Percentiles rank a stretch among this genome's conserved stretches.
Conservation (phyloP, 2,329 filamentous ascomycete species). For the Salinomyces thailandicus region DNA sequence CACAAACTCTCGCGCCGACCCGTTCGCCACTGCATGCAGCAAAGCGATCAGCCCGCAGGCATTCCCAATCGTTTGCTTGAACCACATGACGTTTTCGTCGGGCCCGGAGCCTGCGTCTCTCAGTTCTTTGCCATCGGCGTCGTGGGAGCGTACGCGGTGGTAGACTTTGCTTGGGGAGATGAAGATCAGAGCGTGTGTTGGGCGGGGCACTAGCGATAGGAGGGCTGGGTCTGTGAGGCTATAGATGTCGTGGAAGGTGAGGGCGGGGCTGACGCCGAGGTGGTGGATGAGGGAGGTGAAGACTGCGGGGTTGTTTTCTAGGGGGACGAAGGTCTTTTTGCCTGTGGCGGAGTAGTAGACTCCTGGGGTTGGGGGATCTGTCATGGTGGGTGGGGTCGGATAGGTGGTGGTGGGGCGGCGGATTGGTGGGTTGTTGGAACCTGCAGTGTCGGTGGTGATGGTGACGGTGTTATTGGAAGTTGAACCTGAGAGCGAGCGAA, state of each 20-base stretch:
- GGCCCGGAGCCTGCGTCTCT: constrained; percentile 38
- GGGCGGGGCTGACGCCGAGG: constrained; percentile 38
- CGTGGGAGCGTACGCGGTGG: constrained; percentile 30
- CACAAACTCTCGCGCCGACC: constrained; percentile 35
- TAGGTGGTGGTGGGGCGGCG: too few relatives aligned
- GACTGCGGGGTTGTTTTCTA: constrained; percentile 48
- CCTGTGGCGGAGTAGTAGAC: constrained; percentile 16
- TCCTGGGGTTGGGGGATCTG: constrained; percentile 7
- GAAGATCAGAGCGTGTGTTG: constrained; percentile 44
- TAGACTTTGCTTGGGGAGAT: constrained; percentile 39
- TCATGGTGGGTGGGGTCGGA: too few relatives aligned
- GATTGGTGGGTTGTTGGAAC: too few relatives aligned
- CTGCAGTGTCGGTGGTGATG: too few relatives aligned
- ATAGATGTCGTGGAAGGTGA: constrained; percentile 46
- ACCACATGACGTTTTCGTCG: constrained; percentile 47
- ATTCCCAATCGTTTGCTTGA: constrained; percentile 47
- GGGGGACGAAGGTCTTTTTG: constrained; percentile 23
- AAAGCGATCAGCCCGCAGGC: constrained; percentile 50
- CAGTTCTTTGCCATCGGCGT: constrained; percentile 28
- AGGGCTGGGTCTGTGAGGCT: constrained; percentile 41
- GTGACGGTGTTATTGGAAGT: too few relatives aligned
- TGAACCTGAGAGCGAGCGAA: too few relatives aligned
- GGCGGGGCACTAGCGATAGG: constrained; percentile 42
- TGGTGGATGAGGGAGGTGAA: constrained; percentile 40
- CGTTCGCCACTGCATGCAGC: constrained; percentile 45